Percentiles rank a stretch among this genome's conserved stretches.
Evolutionary conservation across 2,329 filamentous ascomycete genomes (phyloP).

Genomic region (Beauveria asiatica): DNA sequence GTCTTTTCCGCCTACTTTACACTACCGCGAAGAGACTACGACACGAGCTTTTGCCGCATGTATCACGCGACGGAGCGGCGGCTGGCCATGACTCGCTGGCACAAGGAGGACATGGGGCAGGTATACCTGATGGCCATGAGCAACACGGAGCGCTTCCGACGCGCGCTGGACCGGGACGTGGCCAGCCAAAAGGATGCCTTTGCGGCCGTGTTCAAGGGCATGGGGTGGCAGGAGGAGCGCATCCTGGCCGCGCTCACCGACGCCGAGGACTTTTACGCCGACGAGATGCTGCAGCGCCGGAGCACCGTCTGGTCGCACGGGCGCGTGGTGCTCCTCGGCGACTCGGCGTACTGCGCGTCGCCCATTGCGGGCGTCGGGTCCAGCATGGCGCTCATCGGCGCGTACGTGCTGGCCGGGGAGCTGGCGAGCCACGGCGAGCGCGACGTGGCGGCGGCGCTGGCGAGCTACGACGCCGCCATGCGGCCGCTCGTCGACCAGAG

Average conservation of each 20-base stretch:
- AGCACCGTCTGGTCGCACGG: slow-evolving; percentile 3
- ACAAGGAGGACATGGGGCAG: not conserved
- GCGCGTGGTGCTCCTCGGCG: slow-evolving; percentile 6
- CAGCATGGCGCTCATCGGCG: slow-evolving; percentile 9
- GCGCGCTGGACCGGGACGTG: slow-evolving; percentile 2
- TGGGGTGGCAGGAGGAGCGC: slow-evolving; percentile 9
- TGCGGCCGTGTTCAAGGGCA: not conserved
- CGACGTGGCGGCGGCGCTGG: not conserved
- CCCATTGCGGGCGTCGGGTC: slow-evolving; percentile 6
- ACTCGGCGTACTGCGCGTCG: slow-evolving; percentile 9
- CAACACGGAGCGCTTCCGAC: slow-evolving; percentile 3
- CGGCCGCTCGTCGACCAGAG: not conserved
- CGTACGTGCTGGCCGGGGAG: slow-evolving; percentile 10
- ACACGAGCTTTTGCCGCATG: slow-evolving; percentile 9
- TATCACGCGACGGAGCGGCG: slow-evolving; percentile 6
- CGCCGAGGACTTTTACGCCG: slow-evolving; percentile 9
- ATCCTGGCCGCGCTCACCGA: slow-evolving; percentile 4
- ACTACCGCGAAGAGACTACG: slow-evolving; percentile 5
- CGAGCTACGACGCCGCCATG: not conserved
- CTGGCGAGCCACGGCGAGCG: not conserved
- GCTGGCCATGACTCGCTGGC: slow-evolving; percentile 9
- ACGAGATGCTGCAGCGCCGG: slow-evolving; percentile 7
- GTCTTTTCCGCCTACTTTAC: slow-evolving; percentile 7
- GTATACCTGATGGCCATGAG: slow-evolving; percentile 9
- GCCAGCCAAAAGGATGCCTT: slow-evolving; percentile 6